These are phyloP conservation scores for Cornus suecica DNA, from an alignment of 148 eudicot genomes.

Conservation along the genomic window DNA sequence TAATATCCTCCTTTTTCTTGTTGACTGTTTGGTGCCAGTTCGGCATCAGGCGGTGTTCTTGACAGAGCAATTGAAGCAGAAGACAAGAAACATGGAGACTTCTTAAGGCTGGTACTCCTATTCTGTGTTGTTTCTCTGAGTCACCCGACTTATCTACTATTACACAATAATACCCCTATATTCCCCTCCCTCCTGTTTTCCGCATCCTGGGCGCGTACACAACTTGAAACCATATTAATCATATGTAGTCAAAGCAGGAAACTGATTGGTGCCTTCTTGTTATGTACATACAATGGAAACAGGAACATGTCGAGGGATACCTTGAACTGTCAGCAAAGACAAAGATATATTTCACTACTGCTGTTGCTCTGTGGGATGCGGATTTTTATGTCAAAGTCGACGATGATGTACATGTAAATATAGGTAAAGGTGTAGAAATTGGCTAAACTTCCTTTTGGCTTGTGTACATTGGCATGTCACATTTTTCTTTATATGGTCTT, in stretches of 20 bases:
- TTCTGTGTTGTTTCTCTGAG: constrained; percentile 3
- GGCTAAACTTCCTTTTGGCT: background rate
- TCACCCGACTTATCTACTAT: background rate
- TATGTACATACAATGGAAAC: constrained; percentile 10
- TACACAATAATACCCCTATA: background rate
- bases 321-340: constrained; percentile 86
- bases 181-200: background rate
- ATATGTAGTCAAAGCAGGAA: background rate
- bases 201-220: background rate
- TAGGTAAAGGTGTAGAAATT: constrained; percentile 42
- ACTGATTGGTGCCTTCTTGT: constrained; percentile 11
- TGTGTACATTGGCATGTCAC: background rate
- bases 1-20: constrained; percentile 3
- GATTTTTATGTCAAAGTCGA: constrained; percentile 87
- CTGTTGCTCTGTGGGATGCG: constrained; percentile 80
- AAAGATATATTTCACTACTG: constrained; percentile 71
- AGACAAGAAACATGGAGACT: constrained; percentile 81
- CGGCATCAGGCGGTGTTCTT: constrained; percentile 80
- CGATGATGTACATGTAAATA: constrained; percentile 87
- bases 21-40: constrained; percentile 39
- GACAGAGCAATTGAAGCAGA: constrained; percentile 89
- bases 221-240: background rate
- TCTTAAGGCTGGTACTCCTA: constrained; percentile 65
- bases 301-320: constrained; percentile 90
- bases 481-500: background rate